phyloP scores from a whole-genome alignment of 129 eudicot genomes.

The Calendula officinalis region DNA sequence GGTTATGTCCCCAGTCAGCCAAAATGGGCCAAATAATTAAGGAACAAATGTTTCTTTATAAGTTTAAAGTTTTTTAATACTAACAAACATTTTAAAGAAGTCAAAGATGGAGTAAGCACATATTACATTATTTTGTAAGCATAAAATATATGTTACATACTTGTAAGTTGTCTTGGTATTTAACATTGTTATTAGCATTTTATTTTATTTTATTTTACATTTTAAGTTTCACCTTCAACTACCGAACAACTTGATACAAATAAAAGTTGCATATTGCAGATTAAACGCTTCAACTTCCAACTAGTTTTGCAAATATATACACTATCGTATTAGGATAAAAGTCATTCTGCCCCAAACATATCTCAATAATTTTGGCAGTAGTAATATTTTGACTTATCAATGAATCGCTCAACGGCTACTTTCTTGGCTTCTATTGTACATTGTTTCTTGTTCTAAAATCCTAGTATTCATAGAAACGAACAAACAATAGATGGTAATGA shows the following conservation, averaged over 20 bases:
- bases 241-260: too few relatives aligned
- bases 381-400: constrained; percentile 17
- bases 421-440: constrained; percentile 15
- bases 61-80: neutral
- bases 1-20: neutral
- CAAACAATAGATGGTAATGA: too few relatives aligned
- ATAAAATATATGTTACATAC: neutral
- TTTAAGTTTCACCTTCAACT: too few relatives aligned
- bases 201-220: too few relatives aligned
- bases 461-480: too few relatives aligned
- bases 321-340: neutral
- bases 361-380: constrained; percentile 16
- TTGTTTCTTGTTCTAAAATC: neutral
- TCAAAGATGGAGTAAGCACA: constrained; percentile 4
- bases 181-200: too few relatives aligned
- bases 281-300: too few relatives aligned
- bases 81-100: constrained; percentile 2
- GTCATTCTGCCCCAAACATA: constrained; percentile 4
- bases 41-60: neutral
- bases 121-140: neutral
- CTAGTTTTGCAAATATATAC: too few relatives aligned
- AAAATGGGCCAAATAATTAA: constrained; percentile 10
- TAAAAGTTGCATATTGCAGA: too few relatives aligned
- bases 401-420: constrained; percentile 19
- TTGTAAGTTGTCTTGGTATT: too few relatives aligned